phyloP scores from a whole-genome alignment of 495 filamentous ascomycete genomes.

The Aspergillus cristatus region DNA sequence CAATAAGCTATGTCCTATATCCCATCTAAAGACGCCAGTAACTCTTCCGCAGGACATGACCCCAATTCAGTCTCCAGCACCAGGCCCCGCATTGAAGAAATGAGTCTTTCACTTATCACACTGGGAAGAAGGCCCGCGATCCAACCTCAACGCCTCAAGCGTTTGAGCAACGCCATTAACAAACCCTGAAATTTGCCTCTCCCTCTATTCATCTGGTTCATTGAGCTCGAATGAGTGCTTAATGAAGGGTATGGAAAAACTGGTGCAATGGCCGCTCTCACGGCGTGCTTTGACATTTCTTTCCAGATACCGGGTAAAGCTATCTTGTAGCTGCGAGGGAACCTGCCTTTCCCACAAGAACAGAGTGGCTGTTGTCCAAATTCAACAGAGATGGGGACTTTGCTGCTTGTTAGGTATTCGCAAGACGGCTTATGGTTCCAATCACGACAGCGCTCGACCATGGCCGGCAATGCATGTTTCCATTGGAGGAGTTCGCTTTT shows the following conservation, averaged over 20 bases:
- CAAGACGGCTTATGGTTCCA: slow-evolving; percentile 41
- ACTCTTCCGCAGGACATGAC: no score
- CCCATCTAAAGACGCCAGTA: no score
- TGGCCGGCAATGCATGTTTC: slow-evolving; percentile 38
- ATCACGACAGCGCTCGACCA: slow-evolving; percentile 45
- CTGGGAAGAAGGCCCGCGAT: no score
- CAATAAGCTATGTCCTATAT: no score
- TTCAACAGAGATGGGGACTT: slow-evolving; percentile 21
- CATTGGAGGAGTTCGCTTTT: slow-evolving; percentile 39
- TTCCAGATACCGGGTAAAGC: slow-evolving; percentile 14
- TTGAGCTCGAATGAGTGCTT: slow-evolving; percentile 5
- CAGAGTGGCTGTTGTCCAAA: slow-evolving; percentile 16
- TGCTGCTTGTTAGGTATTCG: slow-evolving; percentile 31
- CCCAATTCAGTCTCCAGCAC: no score
- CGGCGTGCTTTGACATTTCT: slow-evolving; percentile 12
- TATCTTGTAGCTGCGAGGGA: slow-evolving; percentile 17
- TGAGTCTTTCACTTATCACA: no score
- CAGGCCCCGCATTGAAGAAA: no score
- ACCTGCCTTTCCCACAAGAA: slow-evolving; percentile 24
- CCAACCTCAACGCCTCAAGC: no score
- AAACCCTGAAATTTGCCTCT: no score
- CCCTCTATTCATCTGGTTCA: not conserved
- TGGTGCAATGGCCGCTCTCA: slow-evolving; percentile 24
- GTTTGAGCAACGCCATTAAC: no score
- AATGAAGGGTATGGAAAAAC: slow-evolving; percentile 21